Evolutionary conservation across 1,284 basidiomycete genomes (phyloP).

Genomic region (Thecaphora frezii): DNA sequence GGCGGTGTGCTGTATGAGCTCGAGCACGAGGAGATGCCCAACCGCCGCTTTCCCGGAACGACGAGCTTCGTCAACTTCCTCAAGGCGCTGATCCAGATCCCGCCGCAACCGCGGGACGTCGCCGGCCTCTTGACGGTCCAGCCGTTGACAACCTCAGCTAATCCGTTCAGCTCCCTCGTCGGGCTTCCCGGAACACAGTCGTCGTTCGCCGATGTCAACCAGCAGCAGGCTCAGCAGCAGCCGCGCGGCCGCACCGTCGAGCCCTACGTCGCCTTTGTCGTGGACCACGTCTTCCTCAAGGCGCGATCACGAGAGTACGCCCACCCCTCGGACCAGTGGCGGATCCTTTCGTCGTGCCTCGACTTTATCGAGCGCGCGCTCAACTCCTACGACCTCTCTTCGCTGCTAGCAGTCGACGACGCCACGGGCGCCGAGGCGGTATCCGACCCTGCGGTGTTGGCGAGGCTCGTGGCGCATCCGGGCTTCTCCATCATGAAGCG

Average conservation of each 20-base stretch:
- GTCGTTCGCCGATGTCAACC: conserved; percentile 15
- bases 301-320: conserved; percentile 70
- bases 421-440: conserved; percentile 19
- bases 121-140: conserved; percentile 6
- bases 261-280: conserved; percentile 78
- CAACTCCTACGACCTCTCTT: conserved; percentile 74
- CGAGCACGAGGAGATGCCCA: conserved; percentile 79
- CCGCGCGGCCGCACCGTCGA: conserved; percentile 63
- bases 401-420: conserved; percentile 23
- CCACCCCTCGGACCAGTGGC: conserved; percentile 77
- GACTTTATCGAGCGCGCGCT: conserved; percentile 82
- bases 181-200: background rate
- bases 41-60: conserved; percentile 79
- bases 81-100: conserved; percentile 65
- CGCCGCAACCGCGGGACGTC: conserved; percentile 8
- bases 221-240: conserved; percentile 20
- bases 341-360: conserved; percentile 79
- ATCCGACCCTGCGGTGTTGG: conserved; percentile 48
- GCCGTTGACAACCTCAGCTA: conserved; percentile 10
- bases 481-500: conserved; percentile 84
- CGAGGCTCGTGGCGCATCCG: conserved; percentile 67
- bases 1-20: conserved; percentile 65
- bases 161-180: conserved; percentile 35
- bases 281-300: conserved; percentile 79
- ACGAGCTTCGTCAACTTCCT: conserved; percentile 84